Base-by-base conservation (phyloP, 306 rosid genomes). In the Prunus armeniaca region DNA sequence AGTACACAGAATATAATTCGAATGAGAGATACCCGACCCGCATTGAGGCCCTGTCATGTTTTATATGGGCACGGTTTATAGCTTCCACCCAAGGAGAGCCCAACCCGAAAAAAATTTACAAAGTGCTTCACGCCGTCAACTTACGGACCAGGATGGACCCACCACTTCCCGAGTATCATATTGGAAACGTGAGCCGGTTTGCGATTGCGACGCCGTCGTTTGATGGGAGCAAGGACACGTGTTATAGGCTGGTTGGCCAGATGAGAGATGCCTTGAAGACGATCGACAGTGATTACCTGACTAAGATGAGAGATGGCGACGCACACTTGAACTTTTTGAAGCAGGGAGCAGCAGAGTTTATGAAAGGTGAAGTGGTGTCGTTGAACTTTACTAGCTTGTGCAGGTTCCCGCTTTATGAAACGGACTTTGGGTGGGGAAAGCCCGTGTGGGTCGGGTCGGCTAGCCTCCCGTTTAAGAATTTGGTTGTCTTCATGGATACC, bases 341-440 rank as follows among this genome's bases (percentile, higher is more conserved):
- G 38, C 38, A 78, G 27, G 19, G 65, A 20, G 72, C 19, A 64
- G 76, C 54, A 27, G 77, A 64, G 27, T 45, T 62, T 13, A 47
- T 24, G 20, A 73, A 66, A 9, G 76, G 82, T 11, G 86, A 82
- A 32, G 46, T 74, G 57, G 58, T 50, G 6, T 22, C 67, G 2
- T 72, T 79, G 62, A 78, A 72, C 63, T 72, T 82, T 20, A 77
- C 82, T 2, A 82, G 85, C 38, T 64, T 70, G 79, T 82, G 82
- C 9, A 73, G 79, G 67, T 82, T 82, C 72, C 77, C 77, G 0
- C 22, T 84, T 1, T 82, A 84, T 47, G 86, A 84, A 32, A 74
- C 72, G 62, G 80, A 87, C 46, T 79, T 84, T 24, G 90, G 88
- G 17, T 79, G 84, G 90, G 85, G 88, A 30, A 84, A 81, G 41